phyloP scores from a whole-genome alignment of 2,329 filamentous ascomycete species.

The Xylaria sp. region DNA sequence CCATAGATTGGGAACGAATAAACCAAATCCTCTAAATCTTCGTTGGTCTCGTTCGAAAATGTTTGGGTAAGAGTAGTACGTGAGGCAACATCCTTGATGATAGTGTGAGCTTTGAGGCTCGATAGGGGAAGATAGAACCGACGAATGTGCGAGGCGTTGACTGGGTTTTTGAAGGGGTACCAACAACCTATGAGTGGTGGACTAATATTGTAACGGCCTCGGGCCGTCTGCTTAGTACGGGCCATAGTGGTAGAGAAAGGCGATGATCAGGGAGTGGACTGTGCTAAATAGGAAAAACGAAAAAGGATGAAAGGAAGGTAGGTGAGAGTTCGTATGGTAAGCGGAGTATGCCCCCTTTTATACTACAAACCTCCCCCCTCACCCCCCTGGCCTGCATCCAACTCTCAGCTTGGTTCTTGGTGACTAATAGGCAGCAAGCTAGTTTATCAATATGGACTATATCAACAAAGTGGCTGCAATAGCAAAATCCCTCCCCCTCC shows the following conservation, averaged over 20 bases:
- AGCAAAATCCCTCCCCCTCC: too few species aligned
- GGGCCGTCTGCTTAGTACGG: constrained; percentile 14
- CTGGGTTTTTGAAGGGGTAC: not conserved
- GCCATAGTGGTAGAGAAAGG: not conserved
- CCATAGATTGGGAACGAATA: constrained; percentile 30
- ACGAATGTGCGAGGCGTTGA: not conserved
- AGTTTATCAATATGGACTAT: not conserved
- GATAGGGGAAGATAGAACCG: constrained; percentile 24
- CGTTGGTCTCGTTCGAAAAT: constrained; percentile 19
- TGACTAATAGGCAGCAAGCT: too few species aligned
- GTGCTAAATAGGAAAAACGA: too few species aligned
- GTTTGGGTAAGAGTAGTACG: constrained; percentile 27
- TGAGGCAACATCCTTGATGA: constrained; percentile 31
- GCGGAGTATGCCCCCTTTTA: too few species aligned
- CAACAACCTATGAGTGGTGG: constrained; percentile 4
- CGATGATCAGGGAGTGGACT: too few species aligned
- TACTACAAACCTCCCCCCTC: too few species aligned
- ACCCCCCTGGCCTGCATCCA: too few species aligned
- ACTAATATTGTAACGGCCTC: not conserved
- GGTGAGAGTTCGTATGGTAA: too few species aligned
- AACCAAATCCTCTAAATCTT: constrained; percentile 21
- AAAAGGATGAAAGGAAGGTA: too few species aligned
- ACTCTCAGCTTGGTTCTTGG: too few species aligned
- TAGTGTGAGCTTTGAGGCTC: constrained; percentile 16
- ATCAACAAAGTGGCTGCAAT: too few species aligned